Evolutionary conservation across 495 filamentous ascomycete genomes (phyloP).

Genomic region (Tetracladium marchalianum): DNA sequence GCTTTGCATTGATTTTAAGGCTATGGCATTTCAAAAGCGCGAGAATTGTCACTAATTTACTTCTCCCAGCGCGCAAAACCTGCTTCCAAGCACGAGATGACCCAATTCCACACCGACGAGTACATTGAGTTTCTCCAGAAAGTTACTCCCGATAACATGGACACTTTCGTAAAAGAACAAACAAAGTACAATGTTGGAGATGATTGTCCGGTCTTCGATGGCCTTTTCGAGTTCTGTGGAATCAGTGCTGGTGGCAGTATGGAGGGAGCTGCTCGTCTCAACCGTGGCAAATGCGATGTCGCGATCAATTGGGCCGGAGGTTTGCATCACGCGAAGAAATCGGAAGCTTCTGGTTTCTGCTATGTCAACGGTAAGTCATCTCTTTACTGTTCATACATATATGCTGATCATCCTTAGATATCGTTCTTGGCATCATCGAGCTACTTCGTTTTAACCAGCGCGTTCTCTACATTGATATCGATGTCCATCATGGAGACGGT

Average conservation of each 20-base stretch:
- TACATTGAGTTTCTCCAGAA: slow-evolving; percentile 97
- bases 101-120: slow-evolving; percentile 98
- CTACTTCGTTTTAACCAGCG: slow-evolving; percentile 88
- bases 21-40: not conserved
- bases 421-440: slow-evolving; percentile 92
- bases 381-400: not conserved
- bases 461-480: slow-evolving; percentile 96
- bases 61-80: slow-evolving; percentile 79
- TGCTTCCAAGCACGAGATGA: slow-evolving; percentile 93
- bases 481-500: slow-evolving; percentile 96
- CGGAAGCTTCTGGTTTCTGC: slow-evolving; percentile 94
- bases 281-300: slow-evolving; percentile 91
- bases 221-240: slow-evolving; percentile 95
- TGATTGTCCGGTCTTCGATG: slow-evolving; percentile 96
- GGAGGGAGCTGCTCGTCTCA: slow-evolving; percentile 89
- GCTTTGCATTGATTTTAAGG: slow-evolving; percentile 10
- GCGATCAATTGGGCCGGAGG: slow-evolving; percentile 98
- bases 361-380: slow-evolving; percentile 78
- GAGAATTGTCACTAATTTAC: slow-evolving; percentile 10
- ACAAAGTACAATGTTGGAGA: slow-evolving; percentile 96
- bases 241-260: slow-evolving; percentile 96
- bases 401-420: slow-evolving; percentile 47
- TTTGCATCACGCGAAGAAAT: slow-evolving; percentile 91
- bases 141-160: slow-evolving; percentile 99
- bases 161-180: slow-evolving; percentile 83